These are phyloP conservation scores for Dendrobium catenatum DNA, from an alignment of 106 monocot species.

Conservation along the genomic window DNA sequence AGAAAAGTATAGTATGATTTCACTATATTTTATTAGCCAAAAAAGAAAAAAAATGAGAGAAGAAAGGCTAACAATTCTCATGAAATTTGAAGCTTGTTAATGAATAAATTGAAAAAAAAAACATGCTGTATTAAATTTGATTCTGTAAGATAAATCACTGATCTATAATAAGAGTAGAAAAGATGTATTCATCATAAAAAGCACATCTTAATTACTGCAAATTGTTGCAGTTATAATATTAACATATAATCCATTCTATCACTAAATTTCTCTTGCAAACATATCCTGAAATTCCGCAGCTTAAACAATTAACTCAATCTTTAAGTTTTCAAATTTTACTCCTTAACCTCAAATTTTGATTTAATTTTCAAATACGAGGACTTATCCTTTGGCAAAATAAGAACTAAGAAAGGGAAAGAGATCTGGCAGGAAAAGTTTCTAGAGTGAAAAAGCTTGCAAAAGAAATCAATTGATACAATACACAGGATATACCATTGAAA, in stretches of 20 bases:
- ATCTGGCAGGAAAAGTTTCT: background rate
- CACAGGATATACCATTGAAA: background rate
- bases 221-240: background rate
- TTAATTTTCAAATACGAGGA: background rate
- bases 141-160: too few relatives aligned
- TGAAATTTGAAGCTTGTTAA: too few relatives aligned
- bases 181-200: background rate
- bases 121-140: too few relatives aligned
- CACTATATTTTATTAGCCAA: too few relatives aligned
- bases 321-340: background rate
- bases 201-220: background rate
- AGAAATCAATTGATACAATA: background rate
- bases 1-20: too few relatives aligned
- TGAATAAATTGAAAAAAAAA: too few relatives aligned
- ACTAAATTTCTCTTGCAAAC: background rate
- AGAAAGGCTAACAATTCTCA: too few relatives aligned
- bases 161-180: too few relatives aligned
- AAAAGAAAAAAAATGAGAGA: too few relatives aligned
- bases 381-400: background rate
- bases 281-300: background rate
- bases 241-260: background rate
- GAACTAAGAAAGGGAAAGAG: background rate
- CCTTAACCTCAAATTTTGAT: background rate
- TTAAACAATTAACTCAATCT: background rate
- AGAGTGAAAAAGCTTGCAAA: background rate